Conservation (phyloP, 225 moss, liverwort and hornwort species). For the Physcomitrium patens region DNA sequence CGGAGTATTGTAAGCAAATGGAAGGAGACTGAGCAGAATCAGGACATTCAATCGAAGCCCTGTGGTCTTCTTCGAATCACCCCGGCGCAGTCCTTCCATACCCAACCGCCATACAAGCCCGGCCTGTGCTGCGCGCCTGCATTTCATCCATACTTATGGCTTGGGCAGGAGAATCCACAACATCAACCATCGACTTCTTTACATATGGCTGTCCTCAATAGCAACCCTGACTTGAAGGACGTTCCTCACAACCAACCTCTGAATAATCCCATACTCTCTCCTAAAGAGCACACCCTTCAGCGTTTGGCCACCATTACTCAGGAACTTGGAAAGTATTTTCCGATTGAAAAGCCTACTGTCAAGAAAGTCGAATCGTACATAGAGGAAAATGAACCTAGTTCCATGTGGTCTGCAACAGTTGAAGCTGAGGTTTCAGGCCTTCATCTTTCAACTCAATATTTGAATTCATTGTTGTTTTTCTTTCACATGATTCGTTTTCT, state of each 20-base stretch:
- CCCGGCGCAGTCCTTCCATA: conserved; percentile 27
- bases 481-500: neutral
- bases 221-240: conserved; percentile 31
- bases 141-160: conserved; percentile 30
- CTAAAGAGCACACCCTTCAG: conserved; percentile 30
- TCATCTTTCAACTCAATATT: neutral
- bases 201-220: conserved; percentile 39
- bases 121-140: conserved; percentile 24
- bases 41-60: conserved; percentile 11
- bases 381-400: conserved; percentile 18
- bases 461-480: neutral
- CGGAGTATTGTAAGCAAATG: conserved; percentile 29
- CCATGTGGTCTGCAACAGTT: neutral
- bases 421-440: conserved; percentile 33
- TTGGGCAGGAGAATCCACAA: conserved; percentile 32
- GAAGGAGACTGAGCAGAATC: conserved; percentile 4
- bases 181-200: conserved; percentile 29
- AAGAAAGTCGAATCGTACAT: conserved; percentile 9
- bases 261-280: conserved; percentile 10
- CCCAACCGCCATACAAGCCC: conserved; percentile 26
- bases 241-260: neutral
- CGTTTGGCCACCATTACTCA: conserved; percentile 31
- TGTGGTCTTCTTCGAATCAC: conserved; percentile 17
- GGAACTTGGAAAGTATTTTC: conserved; percentile 39
- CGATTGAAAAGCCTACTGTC: conserved; percentile 7